phyloP scores from a whole-genome alignment of 306 rosid genomes.

The Gastrolobium villosum region DNA sequence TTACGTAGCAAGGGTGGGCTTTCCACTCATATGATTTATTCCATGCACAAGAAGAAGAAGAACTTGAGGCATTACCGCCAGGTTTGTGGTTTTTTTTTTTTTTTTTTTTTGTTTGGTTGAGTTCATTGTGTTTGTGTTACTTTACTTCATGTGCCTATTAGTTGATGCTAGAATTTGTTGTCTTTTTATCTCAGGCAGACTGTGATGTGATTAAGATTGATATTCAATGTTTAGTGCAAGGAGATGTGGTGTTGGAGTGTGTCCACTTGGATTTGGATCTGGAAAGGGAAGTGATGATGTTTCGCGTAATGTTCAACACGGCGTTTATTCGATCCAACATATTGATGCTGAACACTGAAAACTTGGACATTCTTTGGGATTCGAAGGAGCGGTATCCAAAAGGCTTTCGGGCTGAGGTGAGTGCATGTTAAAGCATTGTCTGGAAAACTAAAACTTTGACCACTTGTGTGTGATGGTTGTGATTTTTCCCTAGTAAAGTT shows the following conservation, averaged over 20 bases:
- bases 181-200: conserved; percentile 74
- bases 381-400: conserved; percentile 91
- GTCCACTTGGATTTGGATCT: conserved; percentile 89
- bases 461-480: conserved; percentile 20
- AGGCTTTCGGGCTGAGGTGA: conserved; percentile 95
- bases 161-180: conserved; percentile 45
- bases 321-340: conserved; percentile 96
- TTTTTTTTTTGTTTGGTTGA: conserved; percentile 17
- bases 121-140: conserved; percentile 19
- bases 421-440: conserved; percentile 41
- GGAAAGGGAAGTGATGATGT: conserved; percentile 99
- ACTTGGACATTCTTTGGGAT: conserved; percentile 96
- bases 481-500: conserved; percentile 17
- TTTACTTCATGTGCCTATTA: background rate
- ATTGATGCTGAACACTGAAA: conserved; percentile 84
- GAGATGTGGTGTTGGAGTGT: conserved; percentile 98
- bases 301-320: conserved; percentile 91
- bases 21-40: conserved; percentile 86
- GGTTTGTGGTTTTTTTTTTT: conserved; percentile 48
- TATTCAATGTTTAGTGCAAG: conserved; percentile 95
- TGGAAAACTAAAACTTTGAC: conserved; percentile 16
- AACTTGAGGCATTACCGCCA: conserved; percentile 77
- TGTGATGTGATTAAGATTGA: conserved; percentile 98
- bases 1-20: conserved; percentile 85
- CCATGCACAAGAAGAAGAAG: conserved; percentile 90